phyloP scores from a whole-genome alignment of 2,329 filamentous ascomycete genomes.

The Aurifilum marmelostoma region DNA sequence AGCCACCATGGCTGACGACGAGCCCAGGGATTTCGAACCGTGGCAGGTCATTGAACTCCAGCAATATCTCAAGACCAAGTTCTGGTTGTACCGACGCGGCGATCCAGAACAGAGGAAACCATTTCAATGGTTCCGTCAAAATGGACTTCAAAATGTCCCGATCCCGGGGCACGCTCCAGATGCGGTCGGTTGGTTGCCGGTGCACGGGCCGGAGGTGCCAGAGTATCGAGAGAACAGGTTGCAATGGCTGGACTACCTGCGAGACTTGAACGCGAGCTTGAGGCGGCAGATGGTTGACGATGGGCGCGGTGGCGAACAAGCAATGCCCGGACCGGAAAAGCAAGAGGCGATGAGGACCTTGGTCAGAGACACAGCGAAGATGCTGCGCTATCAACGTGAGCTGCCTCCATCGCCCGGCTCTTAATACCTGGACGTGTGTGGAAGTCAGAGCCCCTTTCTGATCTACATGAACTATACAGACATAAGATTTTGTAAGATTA shows the following conservation, averaged over 20 bases:
- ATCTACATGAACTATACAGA: background rate
- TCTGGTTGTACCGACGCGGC: background rate
- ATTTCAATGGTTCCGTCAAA: no score
- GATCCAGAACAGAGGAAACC: no score
- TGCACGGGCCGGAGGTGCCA: background rate
- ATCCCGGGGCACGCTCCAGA: background rate
- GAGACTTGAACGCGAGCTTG: background rate
- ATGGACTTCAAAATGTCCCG: background rate
- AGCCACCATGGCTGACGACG: background rate
- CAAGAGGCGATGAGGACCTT: background rate
- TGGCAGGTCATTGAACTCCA: background rate
- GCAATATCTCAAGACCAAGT: background rate
- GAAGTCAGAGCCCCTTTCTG: background rate
- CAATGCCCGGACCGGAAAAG: background rate
- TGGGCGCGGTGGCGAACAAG: no score
- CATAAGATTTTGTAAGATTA: background rate
- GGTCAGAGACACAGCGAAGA: background rate
- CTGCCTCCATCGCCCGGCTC: background rate
- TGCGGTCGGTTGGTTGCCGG: background rate
- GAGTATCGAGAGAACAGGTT: background rate
- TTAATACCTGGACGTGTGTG: background rate
- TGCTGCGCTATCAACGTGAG: constrained; percentile 3
- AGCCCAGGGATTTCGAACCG: background rate
- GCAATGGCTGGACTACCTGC: background rate
- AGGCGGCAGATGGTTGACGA: background rate